A percentile compares a stretch with the other conserved stretches of the same genome.
Conservation (phyloP, 371 early-diverging fungal species). For the Nematocida sp. region DNA sequence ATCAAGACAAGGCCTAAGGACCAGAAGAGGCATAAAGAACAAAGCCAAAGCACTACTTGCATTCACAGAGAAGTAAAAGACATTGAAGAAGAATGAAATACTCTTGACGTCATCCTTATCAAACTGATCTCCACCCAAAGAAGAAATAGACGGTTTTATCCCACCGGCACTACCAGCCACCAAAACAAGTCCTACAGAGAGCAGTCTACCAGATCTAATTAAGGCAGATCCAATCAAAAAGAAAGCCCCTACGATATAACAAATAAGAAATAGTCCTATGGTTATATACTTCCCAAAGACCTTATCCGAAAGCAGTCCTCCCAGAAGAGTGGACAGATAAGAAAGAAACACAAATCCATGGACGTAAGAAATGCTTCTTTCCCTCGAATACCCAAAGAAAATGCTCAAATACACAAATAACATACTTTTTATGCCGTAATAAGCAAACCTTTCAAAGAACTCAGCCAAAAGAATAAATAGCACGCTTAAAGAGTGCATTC, state of each 20-base stretch:
- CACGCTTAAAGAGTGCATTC: conserved; percentile 19
- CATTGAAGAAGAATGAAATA: conserved; percentile 66
- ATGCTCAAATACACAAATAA: conserved; percentile 59
- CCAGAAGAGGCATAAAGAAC: conserved; percentile 36
- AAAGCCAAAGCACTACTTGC: conserved; percentile 66
- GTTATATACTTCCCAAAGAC: conserved; percentile 74
- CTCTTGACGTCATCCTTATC: conserved; percentile 50
- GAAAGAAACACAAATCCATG: conserved; percentile 74
- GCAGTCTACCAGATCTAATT: conserved; percentile 67
- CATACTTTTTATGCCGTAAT: conserved; percentile 67
- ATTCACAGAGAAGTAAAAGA: conserved; percentile 77
- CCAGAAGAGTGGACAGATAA: conserved; percentile 72
- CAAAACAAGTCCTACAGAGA: conserved; percentile 68
- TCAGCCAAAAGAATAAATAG: conserved; percentile 68
- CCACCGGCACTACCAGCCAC: conserved; percentile 78
- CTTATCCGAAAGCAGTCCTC: conserved; percentile 73
- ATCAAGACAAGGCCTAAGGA: background rate
- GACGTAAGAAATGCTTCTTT: conserved; percentile 53
- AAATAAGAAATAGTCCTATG: conserved; percentile 68
- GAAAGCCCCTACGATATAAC: conserved; percentile 71
- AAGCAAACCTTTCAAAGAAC: conserved; percentile 72
- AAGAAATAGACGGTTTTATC: conserved; percentile 72
- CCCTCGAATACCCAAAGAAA: conserved; percentile 21
- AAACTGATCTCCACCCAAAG: conserved; percentile 71
- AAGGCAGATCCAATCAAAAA: conserved; percentile 65